Evolutionary conservation across 352 stramenopile genomes (phyloP), one percentile per base, ranked within the genome.

Genomic region (Globisporangium viniferum): DNA sequence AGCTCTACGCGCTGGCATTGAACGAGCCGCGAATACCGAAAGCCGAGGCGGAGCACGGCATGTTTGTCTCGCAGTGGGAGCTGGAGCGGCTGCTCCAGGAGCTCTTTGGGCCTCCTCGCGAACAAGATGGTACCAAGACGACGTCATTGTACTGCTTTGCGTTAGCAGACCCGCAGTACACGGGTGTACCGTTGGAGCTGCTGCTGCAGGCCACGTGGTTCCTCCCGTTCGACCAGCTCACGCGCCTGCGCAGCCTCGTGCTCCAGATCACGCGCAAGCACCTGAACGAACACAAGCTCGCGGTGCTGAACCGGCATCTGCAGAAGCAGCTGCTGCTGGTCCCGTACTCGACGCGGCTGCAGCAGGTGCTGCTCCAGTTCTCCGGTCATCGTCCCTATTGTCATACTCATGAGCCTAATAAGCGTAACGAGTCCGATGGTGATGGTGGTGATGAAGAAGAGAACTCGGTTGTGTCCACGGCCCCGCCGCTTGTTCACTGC

Each of bases 131-230:
- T 49, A 49, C 41, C 18, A n/a, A 14, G 6, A 29, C 54, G 18
- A 44, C 24, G 29, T 29, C 44, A 20, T 12, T 48, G n/a, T 8
- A 20, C 24, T 35, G 54, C 56, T 61, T 49, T 75, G 29, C 58
- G 39, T 3, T 79, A 20, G 22, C 54, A 20, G 41, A 74, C 22
- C 58, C 64, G 1, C 64, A 73, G 27, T 75, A 77, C 59, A 33
- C 35, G 2, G 51, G 62, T 0, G 55, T 78, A 2, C 55, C 70
- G 14, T 63, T 79, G 5, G 48, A 71, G 14, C 68, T 72, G 22
- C 72, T 83, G 15, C 66, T 90, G 1, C 72, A 81, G 65, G 76
- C 80, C 14, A 89, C 78, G 39, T 90, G 83, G 83, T 87, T 90
- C 59, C 51, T 90, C n/a, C 81, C 81, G 10, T 88, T 92, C 18